These are phyloP conservation scores for Lactifluus pinguis DNA, from an alignment of 768 basidiomycete genomes.

Conservation along the genomic window DNA sequence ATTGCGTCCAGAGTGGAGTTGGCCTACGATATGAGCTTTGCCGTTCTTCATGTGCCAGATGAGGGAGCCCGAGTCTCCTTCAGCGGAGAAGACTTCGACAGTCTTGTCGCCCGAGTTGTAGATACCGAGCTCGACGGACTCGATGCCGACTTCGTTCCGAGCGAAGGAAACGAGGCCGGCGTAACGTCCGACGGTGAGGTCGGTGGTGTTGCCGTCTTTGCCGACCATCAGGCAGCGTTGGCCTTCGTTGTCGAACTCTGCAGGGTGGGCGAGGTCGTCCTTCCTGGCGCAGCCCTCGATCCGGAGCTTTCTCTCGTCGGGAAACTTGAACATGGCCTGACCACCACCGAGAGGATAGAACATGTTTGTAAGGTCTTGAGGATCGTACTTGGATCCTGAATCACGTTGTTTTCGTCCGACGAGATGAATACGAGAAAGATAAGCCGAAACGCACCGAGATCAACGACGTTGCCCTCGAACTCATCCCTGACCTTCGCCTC, in stretches of 20 bases:
- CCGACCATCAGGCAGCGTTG: constrained; percentile 25
- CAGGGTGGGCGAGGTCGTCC: constrained; percentile 25
- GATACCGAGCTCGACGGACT: constrained; percentile 26
- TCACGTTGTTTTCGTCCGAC: background rate
- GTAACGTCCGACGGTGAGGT: constrained; percentile 28
- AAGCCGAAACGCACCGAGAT: constrained; percentile 26
- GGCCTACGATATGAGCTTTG: constrained; percentile 14
- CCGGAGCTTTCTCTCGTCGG: constrained; percentile 1
- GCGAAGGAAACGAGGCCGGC: constrained; percentile 26
- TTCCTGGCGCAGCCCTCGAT: background rate
- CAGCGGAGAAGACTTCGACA: constrained; percentile 25
- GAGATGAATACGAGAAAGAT: constrained; percentile 13
- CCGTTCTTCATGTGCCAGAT: constrained; percentile 22
- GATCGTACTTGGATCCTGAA: background rate
- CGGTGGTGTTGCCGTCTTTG: constrained; percentile 28
- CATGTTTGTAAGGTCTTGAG: background rate
- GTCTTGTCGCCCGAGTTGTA: constrained; percentile 23
- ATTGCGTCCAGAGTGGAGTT: background rate
- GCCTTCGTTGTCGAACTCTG: constrained; percentile 24
- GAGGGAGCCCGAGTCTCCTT: constrained; percentile 31
- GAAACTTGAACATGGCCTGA: background rate
- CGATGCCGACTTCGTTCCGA: constrained; percentile 7
- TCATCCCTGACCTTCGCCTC: constrained; percentile 20
- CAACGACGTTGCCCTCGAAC: constrained; percentile 27
- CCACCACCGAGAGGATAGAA: background rate